Conservation (phyloP, 345 rosid genomes). For the Chamaenerion angustifolium region DNA sequence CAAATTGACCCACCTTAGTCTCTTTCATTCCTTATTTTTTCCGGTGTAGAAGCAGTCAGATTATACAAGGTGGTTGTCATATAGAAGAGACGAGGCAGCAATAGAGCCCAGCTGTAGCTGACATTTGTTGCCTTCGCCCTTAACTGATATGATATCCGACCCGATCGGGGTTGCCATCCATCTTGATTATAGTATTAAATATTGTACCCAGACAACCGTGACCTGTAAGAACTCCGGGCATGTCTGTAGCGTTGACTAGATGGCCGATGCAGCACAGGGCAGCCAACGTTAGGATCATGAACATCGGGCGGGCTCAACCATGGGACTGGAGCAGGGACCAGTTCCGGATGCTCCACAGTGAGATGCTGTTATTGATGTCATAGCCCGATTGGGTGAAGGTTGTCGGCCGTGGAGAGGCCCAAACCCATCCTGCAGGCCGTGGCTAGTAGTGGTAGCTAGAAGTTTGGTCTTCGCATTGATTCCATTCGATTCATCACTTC, state of each 20-base stretch:
- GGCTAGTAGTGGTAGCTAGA: conserved; percentile 35
- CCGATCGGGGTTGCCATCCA: conserved; percentile 43
- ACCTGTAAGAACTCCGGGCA: conserved; percentile 34
- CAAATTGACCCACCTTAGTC: too few species aligned
- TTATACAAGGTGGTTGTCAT: too few species aligned
- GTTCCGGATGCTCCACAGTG: conserved; percentile 40
- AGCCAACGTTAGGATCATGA: conserved; percentile 35
- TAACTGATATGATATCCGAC: conserved; percentile 37
- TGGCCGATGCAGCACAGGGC: conserved; percentile 30
- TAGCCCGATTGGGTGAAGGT: conserved; percentile 37
- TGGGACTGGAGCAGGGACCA: conserved; percentile 22
- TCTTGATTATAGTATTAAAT: conserved; percentile 32
- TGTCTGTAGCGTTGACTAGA: conserved; percentile 30
- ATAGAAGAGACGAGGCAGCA: conserved; percentile 26
- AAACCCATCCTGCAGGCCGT: conserved; percentile 49
- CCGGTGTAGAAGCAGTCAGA: too few species aligned
- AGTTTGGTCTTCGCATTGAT: conserved; percentile 21
- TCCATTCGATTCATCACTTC: conserved; percentile 15
- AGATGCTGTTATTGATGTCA: conserved; percentile 22
- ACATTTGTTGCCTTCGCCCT: conserved; percentile 22
- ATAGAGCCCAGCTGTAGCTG: conserved; percentile 20
- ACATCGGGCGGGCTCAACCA: conserved; percentile 38
- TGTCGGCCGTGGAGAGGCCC: conserved; percentile 42
- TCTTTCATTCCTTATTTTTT: too few species aligned
- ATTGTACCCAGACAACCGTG: conserved; percentile 55